These are phyloP conservation scores for Globisporangium polare DNA, from an alignment of 352 stramenopile species.

Conservation along the genomic window DNA sequence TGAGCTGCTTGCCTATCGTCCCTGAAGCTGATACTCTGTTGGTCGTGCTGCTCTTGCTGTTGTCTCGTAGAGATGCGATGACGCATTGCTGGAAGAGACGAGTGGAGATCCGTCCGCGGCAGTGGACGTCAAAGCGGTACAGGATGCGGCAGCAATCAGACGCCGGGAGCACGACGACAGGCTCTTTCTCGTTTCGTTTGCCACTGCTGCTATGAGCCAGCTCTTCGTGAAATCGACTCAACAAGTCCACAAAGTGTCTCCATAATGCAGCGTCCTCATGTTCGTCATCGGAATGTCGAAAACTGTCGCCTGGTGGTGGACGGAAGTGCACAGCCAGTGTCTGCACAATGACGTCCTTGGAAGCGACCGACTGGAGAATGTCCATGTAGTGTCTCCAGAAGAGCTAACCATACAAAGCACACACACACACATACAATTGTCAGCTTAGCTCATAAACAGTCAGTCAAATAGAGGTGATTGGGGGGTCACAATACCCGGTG, in stretches of 20 bases:
- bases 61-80: slow-evolving; percentile 14
- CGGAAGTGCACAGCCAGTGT: slow-evolving; percentile 1
- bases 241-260: slow-evolving; percentile 20
- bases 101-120: slow-evolving; percentile 22
- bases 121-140: slow-evolving; percentile 35
- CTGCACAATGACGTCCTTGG: neutral
- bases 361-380: neutral
- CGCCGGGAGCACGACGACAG: neutral
- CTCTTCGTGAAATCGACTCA: slow-evolving; percentile 22
- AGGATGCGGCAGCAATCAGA: slow-evolving; percentile 33
- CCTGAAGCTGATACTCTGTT: neutral
- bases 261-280: slow-evolving; percentile 12
- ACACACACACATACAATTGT: slow-evolving; percentile 4
- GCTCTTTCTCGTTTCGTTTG: neutral
- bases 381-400: slow-evolving; percentile 17
- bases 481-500: slow-evolving; percentile 24
- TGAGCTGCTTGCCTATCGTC: too few species aligned
- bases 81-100: slow-evolving; percentile 17
- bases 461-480: neutral
- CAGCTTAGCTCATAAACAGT: neutral
- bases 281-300: neutral
- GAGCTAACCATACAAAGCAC: neutral
- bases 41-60: neutral
- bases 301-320: neutral
- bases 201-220: slow-evolving; percentile 1